These are phyloP conservation scores for Cordyceps cicadae DNA, from an alignment of 2,329 filamentous ascomycete species.

Conservation along the genomic window DNA sequence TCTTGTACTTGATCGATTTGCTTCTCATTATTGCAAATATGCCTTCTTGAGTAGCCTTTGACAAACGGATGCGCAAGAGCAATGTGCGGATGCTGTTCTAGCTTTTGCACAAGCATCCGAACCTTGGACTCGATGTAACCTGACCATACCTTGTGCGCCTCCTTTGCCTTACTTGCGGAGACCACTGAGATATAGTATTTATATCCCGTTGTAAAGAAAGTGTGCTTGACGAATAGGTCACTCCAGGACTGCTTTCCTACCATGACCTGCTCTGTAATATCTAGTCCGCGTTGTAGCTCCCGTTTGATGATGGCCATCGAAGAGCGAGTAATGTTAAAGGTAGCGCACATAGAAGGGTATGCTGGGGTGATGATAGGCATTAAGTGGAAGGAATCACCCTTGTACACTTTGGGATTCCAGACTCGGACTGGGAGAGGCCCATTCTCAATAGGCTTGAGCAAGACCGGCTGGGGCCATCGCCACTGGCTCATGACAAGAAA, in stretches of 20 bases:
- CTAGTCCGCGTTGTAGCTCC: constrained; percentile 69
- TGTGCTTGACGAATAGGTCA: constrained; percentile 80
- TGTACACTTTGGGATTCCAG: constrained; percentile 89
- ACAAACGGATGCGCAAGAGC: constrained; percentile 83
- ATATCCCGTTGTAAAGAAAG: constrained; percentile 87
- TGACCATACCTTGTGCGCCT: constrained; percentile 79
- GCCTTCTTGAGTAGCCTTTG: constrained; percentile 80
- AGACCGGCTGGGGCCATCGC: constrained; percentile 90
- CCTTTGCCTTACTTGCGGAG: constrained; percentile 71
- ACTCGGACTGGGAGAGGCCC: constrained; percentile 73
- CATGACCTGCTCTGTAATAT: constrained; percentile 75
- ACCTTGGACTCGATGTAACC: constrained; percentile 92
- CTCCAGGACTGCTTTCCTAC: constrained; percentile 71
- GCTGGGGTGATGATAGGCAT: constrained; percentile 99
- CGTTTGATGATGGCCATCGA: constrained; percentile 76
- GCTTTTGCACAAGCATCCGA: constrained; percentile 69
- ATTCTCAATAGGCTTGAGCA: constrained; percentile 80
- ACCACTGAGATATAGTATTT: constrained; percentile 93
- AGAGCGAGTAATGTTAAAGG: constrained; percentile 84
- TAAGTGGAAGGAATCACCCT: constrained; percentile 72
- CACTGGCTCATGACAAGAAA: constrained; percentile 86
- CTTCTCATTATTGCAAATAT: constrained; percentile 53
- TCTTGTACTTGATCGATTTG: constrained; percentile 47
- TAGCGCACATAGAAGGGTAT: constrained; percentile 96
- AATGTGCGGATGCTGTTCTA: constrained; percentile 75